These are phyloP conservation scores for Pseudogymnoascus sp. DNA, from an alignment of 2,329 filamentous ascomycete genomes.

Conservation along the genomic window DNA sequence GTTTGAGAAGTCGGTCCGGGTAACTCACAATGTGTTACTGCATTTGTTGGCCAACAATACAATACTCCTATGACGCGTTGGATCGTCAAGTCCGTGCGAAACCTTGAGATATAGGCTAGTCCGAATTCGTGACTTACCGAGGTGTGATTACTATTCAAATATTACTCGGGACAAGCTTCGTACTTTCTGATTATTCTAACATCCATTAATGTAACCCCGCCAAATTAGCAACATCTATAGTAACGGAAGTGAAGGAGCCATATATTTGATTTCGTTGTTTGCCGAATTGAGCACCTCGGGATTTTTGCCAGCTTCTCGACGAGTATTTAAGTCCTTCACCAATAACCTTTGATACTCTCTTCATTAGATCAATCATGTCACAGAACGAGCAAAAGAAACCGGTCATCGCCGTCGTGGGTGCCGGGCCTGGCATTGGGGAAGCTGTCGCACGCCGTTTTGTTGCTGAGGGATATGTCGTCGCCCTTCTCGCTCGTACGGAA, in stretches of 20 bases:
- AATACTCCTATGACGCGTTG: background rate
- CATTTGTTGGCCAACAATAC: background rate
- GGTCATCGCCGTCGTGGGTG: slow-evolving; percentile 19
- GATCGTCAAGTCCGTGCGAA: background rate
- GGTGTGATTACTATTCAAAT: background rate
- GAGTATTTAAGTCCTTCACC: background rate
- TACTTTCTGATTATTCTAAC: background rate
- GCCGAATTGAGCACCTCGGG: background rate
- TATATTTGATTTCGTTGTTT: background rate
- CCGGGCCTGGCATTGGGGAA: slow-evolving; percentile 19
- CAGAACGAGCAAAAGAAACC: slow-evolving; percentile 15
- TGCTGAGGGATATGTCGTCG: slow-evolving; percentile 16
- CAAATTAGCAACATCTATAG: background rate
- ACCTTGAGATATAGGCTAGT: background rate
- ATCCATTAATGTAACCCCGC: background rate
- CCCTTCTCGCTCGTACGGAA: slow-evolving; percentile 19
- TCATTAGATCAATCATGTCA: slow-evolving; percentile 1
- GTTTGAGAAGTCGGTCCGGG: background rate
- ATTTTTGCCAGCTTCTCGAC: background rate
- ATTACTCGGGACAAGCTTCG: background rate
- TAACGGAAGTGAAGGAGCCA: background rate
- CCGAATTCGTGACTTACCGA: background rate
- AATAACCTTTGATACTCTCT: background rate
- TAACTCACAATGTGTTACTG: background rate
- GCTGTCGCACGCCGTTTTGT: slow-evolving; percentile 19